phyloP scores from a whole-genome alignment of 2,329 filamentous ascomycete genomes.

The Apiospora phragmitis region DNA sequence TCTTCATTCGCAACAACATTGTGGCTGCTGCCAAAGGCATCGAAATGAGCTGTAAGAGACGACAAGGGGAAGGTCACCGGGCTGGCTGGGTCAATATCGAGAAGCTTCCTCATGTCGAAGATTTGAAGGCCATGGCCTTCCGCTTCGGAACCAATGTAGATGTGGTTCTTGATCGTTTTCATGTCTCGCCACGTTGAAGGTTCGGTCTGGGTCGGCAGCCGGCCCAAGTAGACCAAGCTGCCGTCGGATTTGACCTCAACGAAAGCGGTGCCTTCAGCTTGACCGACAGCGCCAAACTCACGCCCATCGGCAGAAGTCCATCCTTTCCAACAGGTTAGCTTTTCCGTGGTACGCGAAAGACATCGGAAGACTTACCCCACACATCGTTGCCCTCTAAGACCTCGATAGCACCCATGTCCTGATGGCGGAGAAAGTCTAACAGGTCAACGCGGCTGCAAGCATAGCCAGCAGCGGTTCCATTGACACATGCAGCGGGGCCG shows the following conservation, averaged over 20 bases:
- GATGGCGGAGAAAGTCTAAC: conserved; percentile 38
- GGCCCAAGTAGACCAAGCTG: conserved; percentile 53
- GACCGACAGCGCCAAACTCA: conserved; percentile 55
- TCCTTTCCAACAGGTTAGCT: conserved; percentile 27
- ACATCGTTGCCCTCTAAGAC: conserved; percentile 39
- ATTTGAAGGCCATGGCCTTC: conserved; percentile 58
- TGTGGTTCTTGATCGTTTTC: conserved; percentile 38
- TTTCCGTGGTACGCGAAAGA: background rate
- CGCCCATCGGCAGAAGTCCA: conserved; percentile 53
- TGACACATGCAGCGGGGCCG: conserved; percentile 24
- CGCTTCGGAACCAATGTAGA: conserved; percentile 43
- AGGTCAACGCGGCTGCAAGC: conserved; percentile 39
- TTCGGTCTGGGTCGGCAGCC: conserved; percentile 46
- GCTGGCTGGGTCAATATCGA: conserved; percentile 42
- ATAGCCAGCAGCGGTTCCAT: conserved; percentile 36
- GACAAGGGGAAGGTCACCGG: conserved; percentile 44
- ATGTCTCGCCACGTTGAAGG: conserved; percentile 55
- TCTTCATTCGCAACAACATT: conserved; percentile 50
- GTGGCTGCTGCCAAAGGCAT: conserved; percentile 38
- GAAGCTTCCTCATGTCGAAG: conserved; percentile 63
- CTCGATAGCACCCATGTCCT: conserved; percentile 34
- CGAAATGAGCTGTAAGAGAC: conserved; percentile 9
- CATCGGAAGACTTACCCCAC: conserved; percentile 28
- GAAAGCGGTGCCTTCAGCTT: conserved; percentile 55
- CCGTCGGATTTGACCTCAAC: conserved; percentile 51